Conservation (phyloP, 2,329 filamentous ascomycete genomes). For the Zymoseptoria ardabiliae region DNA sequence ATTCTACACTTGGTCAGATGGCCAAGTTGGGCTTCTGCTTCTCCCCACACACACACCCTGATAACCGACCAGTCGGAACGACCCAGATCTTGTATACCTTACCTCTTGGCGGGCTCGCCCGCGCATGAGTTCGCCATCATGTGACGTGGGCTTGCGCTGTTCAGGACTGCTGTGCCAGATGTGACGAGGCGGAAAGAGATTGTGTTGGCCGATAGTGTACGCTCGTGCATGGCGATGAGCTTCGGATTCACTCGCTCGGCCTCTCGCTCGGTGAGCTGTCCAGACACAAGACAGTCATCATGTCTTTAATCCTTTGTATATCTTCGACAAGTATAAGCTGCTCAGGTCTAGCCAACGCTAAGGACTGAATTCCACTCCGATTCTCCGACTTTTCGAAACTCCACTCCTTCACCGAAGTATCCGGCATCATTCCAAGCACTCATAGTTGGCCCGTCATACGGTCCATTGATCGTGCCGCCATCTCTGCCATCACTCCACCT, state of each 20-base stretch:
- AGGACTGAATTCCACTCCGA: slow-evolving; percentile 35
- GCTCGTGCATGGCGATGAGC: background rate
- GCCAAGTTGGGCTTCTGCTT: background rate
- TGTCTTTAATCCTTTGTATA: background rate
- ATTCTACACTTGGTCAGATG: background rate
- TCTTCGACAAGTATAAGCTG: background rate
- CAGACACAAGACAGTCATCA: too few relatives aligned
- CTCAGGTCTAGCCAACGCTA: background rate
- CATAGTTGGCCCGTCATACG: slow-evolving; percentile 81
- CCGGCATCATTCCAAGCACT: slow-evolving; percentile 83
- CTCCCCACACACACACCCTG: background rate
- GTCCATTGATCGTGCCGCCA: slow-evolving; percentile 70
- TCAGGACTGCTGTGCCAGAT: background rate
- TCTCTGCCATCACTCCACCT: slow-evolving; percentile 86
- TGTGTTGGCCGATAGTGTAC: background rate
- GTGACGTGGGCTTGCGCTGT: background rate
- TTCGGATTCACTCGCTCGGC: background rate
- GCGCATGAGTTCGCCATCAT: background rate
- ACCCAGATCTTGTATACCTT: background rate
- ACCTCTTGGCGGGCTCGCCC: background rate
- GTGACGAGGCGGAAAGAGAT: background rate
- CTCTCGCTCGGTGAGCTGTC: too few relatives aligned
- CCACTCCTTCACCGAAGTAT: slow-evolving; percentile 86
- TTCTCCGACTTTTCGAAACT: slow-evolving; percentile 39
- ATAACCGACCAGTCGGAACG: background rate